These are phyloP conservation scores for Hypoxylon intermedium DNA, from an alignment of 495 filamentous ascomycete genomes.

Conservation along the genomic window DNA sequence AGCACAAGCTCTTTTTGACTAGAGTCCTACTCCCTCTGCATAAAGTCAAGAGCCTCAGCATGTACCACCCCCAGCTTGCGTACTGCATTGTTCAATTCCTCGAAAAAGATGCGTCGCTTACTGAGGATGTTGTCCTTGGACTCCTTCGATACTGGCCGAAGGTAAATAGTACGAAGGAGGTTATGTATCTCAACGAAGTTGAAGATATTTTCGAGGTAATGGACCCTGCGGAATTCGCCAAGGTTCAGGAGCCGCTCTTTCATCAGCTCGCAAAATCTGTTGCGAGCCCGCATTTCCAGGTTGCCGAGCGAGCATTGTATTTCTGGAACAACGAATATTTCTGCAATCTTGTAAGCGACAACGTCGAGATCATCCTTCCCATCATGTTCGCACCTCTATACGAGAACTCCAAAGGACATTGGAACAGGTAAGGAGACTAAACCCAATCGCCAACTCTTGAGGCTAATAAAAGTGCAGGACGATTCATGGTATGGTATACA, in stretches of 20 bases:
- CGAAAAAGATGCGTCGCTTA: conserved; percentile 96
- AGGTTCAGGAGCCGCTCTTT: conserved; percentile 97
- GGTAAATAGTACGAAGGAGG: conserved; percentile 98
- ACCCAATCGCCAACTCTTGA: background rate
- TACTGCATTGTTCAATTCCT: conserved; percentile 99
- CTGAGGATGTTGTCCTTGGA: conserved; percentile 97
- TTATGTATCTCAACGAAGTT: conserved; percentile 99
- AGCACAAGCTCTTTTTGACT: conserved; percentile 98
- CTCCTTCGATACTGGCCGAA: conserved; percentile 98
- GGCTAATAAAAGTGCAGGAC: conserved; percentile 65
- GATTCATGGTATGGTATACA: conserved; percentile 99
- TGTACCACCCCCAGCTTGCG: conserved; percentile 98
- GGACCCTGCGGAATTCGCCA: conserved; percentile 98
- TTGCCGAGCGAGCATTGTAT: conserved; percentile 95
- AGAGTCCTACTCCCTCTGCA: conserved; percentile 91
- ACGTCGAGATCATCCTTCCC: conserved; percentile 95
- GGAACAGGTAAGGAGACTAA: conserved; percentile 79
- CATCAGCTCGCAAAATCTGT: conserved; percentile 97
- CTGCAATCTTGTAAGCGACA: conserved; percentile 98
- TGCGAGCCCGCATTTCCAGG: conserved; percentile 98
- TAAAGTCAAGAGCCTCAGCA: conserved; percentile 98
- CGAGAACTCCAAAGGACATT: conserved; percentile 99
- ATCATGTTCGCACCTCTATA: conserved; percentile 99
- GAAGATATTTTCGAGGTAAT: conserved; percentile 99
- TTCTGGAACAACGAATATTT: conserved; percentile 99